phyloP scores from a whole-genome alignment of 208 protist genomes.

The Acanthamoeba triangularis region DNA sequence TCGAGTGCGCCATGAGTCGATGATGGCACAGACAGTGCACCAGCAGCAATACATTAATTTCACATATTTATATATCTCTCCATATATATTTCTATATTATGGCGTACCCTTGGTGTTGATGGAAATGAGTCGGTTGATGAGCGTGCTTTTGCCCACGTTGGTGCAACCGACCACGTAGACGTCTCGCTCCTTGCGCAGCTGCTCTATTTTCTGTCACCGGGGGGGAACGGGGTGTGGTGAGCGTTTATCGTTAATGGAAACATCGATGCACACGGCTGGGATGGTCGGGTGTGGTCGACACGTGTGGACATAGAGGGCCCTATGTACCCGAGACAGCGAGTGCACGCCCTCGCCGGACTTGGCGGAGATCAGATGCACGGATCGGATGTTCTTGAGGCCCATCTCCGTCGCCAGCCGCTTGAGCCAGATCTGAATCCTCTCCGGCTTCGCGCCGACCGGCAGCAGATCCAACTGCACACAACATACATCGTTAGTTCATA shows the following conservation, averaged over 20 bases:
- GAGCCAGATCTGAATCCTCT: slow-evolving; percentile 34
- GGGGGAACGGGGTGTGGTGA: not conserved
- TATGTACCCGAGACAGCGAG: slow-evolving; percentile 23
- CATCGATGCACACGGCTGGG: not conserved
- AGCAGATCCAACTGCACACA: not conserved
- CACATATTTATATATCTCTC: no score
- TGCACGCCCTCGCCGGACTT: slow-evolving; percentile 64
- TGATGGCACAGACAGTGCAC: no score
- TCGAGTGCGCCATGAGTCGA: no score
- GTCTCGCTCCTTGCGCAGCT: slow-evolving; percentile 72
- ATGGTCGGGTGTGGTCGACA: no score
- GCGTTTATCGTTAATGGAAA: not conserved
- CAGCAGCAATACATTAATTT: no score
- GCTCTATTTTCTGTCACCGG: slow-evolving; percentile 67
- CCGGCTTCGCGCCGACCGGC: slow-evolving; percentile 11
- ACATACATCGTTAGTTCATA: not conserved
- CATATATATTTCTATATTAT: no score
- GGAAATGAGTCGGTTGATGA: slow-evolving; percentile 78
- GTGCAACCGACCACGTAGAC: slow-evolving; percentile 83
- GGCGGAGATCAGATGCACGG: slow-evolving; percentile 44
- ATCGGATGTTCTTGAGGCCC: slow-evolving; percentile 46
- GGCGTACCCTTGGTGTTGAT: slow-evolving; percentile 76
- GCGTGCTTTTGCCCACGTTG: slow-evolving; percentile 83
- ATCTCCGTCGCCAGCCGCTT: slow-evolving; percentile 47
- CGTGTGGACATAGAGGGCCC: not conserved